Percentiles rank a stretch among this genome's conserved stretches.
Evolutionary conservation across 768 basidiomycete genomes (phyloP).

Genomic region (Lactarius sp.): DNA sequence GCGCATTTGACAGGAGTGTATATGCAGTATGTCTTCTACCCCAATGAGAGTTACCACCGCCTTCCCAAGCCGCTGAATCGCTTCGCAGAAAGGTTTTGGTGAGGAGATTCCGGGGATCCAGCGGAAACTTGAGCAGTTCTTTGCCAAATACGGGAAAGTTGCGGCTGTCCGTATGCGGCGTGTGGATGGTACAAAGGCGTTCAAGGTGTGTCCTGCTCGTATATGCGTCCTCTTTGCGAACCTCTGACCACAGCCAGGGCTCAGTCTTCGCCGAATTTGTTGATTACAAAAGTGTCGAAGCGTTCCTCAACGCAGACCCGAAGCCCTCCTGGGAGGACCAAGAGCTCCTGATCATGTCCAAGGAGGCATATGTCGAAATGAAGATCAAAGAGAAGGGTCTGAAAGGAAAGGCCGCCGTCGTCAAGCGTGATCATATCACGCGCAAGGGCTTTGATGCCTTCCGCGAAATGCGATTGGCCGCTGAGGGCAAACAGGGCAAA

Average conservation of each 20-base stretch:
- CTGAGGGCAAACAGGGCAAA: constrained; percentile 30
- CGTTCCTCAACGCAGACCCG: too few species aligned
- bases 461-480: constrained; percentile 46
- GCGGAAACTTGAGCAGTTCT: too few species aligned
- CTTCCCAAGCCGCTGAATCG: background rate
- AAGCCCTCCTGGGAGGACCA: too few species aligned
- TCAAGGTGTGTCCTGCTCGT: constrained; percentile 59
- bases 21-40: constrained; percentile 69
- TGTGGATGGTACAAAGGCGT: constrained; percentile 68
- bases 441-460: constrained; percentile 74
- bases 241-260: too few species aligned
- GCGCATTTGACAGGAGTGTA: constrained; percentile 75
- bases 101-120: too few species aligned
- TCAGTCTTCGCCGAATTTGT: too few species aligned
- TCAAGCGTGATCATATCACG: constrained; percentile 52
- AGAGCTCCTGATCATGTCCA: too few species aligned
- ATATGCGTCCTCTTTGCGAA: background rate
- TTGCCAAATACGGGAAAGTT: constrained; percentile 64
- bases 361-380: too few species aligned
- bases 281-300: too few species aligned
- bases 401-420: constrained; percentile 55
- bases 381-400: too few species aligned
- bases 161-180: constrained; percentile 88
- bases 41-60: background rate
- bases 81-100: too few species aligned